Conservation (phyloP, 1,139 yeast species). For the Zygosaccharomyces sapae region DNA sequence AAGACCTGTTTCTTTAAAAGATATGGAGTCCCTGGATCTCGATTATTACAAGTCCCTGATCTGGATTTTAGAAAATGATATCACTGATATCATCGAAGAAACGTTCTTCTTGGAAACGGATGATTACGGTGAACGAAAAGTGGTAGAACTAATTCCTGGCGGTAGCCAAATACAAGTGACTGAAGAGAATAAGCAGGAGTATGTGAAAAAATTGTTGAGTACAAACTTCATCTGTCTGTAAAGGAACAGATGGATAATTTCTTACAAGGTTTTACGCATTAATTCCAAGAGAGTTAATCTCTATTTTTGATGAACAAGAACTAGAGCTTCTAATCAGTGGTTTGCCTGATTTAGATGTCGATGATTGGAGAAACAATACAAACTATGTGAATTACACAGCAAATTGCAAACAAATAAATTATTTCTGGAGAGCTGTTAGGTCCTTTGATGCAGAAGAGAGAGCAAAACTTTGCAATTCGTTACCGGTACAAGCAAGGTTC, state of each 20-base stretch:
- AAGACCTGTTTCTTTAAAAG: slow-evolving; percentile 77
- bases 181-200: slow-evolving; percentile 85
- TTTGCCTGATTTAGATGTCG: slow-evolving; percentile 90
- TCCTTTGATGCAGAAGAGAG: slow-evolving; percentile 92
- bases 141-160: slow-evolving; percentile 71
- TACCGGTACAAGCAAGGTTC: slow-evolving; percentile 96
- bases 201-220: slow-evolving; percentile 85
- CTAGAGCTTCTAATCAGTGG: slow-evolving; percentile 90
- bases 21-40: slow-evolving; percentile 90
- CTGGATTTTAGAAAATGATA: slow-evolving; percentile 97
- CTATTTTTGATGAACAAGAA: slow-evolving; percentile 94
- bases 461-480: slow-evolving; percentile 93
- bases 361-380: slow-evolving; percentile 90
- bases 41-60: slow-evolving; percentile 87
- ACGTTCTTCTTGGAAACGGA: slow-evolving; percentile 91
- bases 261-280: slow-evolving; percentile 87
- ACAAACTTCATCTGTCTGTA: slow-evolving; percentile 76
- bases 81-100: slow-evolving; percentile 94
- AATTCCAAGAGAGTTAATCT: slow-evolving; percentile 78
- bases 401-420: slow-evolving; percentile 81
- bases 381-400: slow-evolving; percentile 79
- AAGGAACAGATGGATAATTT: slow-evolving; percentile 85
- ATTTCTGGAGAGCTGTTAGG: slow-evolving; percentile 98
- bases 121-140: slow-evolving; percentile 86
- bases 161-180: slow-evolving; percentile 86